phyloP scores from a whole-genome alignment of 306 rosid genomes.

The Delonix regia region DNA sequence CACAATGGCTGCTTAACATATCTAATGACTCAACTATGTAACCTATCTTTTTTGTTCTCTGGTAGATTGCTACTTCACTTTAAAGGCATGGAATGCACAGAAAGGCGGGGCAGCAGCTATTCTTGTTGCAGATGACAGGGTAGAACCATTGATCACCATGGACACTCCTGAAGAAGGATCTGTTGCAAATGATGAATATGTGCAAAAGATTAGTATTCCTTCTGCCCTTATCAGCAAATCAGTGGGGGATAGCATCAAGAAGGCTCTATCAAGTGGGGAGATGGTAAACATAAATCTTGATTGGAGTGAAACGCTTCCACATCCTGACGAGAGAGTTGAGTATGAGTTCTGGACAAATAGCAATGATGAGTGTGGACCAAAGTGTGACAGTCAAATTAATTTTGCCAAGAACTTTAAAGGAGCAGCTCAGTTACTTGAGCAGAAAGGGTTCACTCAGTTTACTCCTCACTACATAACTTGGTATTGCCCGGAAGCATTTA shows the following conservation, averaged over 20 bases:
- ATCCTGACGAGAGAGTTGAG: slow-evolving; percentile 97
- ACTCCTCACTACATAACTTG: slow-evolving; percentile 94
- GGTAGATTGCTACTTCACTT: slow-evolving; percentile 91
- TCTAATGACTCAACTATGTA: slow-evolving; percentile 26
- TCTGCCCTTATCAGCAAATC: slow-evolving; percentile 87
- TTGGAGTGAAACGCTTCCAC: slow-evolving; percentile 99
- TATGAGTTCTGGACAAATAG: slow-evolving; percentile 97
- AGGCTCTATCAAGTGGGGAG: slow-evolving; percentile 59
- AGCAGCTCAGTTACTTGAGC: slow-evolving; percentile 91
- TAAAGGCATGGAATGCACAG: slow-evolving; percentile 98
- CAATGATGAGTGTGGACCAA: slow-evolving; percentile 95
- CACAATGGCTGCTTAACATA: slow-evolving; percentile 6
- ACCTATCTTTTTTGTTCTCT: slow-evolving; percentile 11
- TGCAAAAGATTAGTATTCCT: slow-evolving; percentile 81
- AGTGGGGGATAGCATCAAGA: slow-evolving; percentile 79
- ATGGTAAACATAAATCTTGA: slow-evolving; percentile 90
- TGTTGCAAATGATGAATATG: slow-evolving; percentile 57
- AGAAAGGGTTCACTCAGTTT: slow-evolving; percentile 81
- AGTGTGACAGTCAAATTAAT: slow-evolving; percentile 79
- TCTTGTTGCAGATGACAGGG: slow-evolving; percentile 85
- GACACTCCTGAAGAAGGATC: slow-evolving; percentile 90
- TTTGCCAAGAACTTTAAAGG: slow-evolving; percentile 85
- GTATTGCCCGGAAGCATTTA: slow-evolving; percentile 91
- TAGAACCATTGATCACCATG: slow-evolving; percentile 89
- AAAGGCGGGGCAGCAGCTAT: slow-evolving; percentile 94